phyloP scores from a whole-genome alignment of 495 filamentous ascomycete species.

The Podospora appendiculata region DNA sequence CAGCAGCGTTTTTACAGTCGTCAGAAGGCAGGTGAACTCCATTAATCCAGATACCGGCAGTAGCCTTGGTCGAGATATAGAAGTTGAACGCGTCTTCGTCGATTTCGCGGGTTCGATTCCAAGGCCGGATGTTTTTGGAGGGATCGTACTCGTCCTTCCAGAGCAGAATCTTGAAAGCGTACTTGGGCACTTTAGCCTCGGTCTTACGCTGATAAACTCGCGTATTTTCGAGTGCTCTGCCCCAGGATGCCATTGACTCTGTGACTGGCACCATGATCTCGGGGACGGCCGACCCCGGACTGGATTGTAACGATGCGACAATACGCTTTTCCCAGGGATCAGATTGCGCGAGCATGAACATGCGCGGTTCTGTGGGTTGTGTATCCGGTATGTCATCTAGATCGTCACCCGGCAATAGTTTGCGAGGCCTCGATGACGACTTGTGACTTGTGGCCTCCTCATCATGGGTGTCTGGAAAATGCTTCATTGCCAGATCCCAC shows the following conservation, averaged over 20 bases:
- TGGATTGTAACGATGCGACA: conserved; percentile 29
- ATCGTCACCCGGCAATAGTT: neutral
- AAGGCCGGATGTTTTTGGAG: conserved; percentile 27
- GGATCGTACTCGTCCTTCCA: conserved; percentile 58
- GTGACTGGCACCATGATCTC: conserved; percentile 56
- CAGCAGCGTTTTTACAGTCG: conserved; percentile 31
- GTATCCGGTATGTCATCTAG: conserved; percentile 8
- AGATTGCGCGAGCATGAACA: conserved; percentile 7
- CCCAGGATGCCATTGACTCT: conserved; percentile 63
- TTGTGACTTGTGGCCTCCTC: neutral
- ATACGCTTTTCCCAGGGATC: conserved; percentile 9
- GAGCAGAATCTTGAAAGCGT: conserved; percentile 69
- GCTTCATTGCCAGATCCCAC: conserved; percentile 39
- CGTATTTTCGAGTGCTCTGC: conserved; percentile 55
- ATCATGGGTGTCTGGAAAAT: conserved; percentile 32
- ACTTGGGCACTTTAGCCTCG: conserved; percentile 70
- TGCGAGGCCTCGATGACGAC: neutral
- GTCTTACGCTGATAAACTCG: conserved; percentile 47
- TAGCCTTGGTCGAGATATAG: conserved; percentile 66
- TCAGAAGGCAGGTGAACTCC: conserved; percentile 46
- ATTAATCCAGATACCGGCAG: conserved; percentile 65
- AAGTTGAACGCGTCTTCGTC: conserved; percentile 54
- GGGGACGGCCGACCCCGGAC: conserved; percentile 36
- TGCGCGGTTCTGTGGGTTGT: conserved; percentile 5
- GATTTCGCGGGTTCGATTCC: conserved; percentile 23